A percentile compares a stretch with the other conserved stretches of the same genome.
phyloP scores from a whole-genome alignment of 2,329 filamentous ascomycete species.

The Penicillium sp. region DNA sequence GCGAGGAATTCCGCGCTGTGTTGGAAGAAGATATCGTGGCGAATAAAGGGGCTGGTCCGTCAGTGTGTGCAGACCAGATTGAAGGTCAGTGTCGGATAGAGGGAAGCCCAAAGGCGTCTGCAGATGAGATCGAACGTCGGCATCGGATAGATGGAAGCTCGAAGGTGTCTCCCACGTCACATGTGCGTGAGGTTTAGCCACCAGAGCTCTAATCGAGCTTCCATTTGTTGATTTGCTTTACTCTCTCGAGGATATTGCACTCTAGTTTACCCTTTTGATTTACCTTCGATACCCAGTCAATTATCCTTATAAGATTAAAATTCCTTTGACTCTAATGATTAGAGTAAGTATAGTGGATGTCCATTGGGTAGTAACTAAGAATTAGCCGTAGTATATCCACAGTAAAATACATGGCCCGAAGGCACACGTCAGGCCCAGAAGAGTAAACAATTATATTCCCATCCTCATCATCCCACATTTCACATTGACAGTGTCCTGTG shows the following conservation, averaged over 20 bases:
- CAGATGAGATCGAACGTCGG: background rate
- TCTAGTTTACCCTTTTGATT: background rate
- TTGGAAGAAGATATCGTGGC: slow-evolving; percentile 16
- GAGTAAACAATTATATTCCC: background rate
- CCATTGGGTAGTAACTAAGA: background rate
- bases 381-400: background rate
- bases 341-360: background rate
- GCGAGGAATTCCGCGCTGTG: slow-evolving; percentile 19
- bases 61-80: background rate
- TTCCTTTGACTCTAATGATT: background rate
- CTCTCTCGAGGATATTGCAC: too few relatives aligned
- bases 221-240: background rate
- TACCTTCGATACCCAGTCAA: background rate
- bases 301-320: background rate
- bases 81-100: background rate
- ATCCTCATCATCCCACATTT: background rate
- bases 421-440: background rate
- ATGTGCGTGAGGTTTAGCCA: background rate
- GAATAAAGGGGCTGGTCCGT: slow-evolving; percentile 10
- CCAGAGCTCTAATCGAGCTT: background rate
- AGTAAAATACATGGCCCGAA: background rate
- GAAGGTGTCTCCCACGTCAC: background rate
- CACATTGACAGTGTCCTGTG: background rate
- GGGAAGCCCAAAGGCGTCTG: background rate
- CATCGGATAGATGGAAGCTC: background rate